Base-by-base conservation (phyloP, 768 basidiomycete species). In the Holtermanniella nyarrowii region DNA sequence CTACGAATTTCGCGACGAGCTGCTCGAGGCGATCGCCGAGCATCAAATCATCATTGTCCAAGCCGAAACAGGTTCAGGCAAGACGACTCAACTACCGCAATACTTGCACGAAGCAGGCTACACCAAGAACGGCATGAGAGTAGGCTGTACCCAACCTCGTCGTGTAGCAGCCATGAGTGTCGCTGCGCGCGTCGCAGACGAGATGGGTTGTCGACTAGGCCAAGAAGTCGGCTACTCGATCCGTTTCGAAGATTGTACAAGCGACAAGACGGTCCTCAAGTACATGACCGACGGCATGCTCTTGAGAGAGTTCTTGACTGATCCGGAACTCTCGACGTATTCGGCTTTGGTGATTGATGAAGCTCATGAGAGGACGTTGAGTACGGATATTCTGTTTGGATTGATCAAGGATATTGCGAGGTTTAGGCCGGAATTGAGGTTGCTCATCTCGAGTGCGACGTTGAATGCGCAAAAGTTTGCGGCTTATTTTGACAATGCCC, bases 271-370 rank as follows among this genome's bases (percentile, higher is more conserved):
- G 3, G 85, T 91, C 42, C 77, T 99, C 65, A 97, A 99, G 74
- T 99, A 99, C 74, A 95, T 99, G 95, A 99, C 95, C 42, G 95
- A 99, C 66, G 95, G 95, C 26, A 97, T 99, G 95, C 77, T 99
- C 23, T 75, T 97, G 42, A 80, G 95, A 64, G 90, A 97, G 72
- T 97, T 97, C 73, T 74, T 99, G 65, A 97, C 95, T 10, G 95
- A 99, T 71, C 95, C 95, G 0, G 88, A 91, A 74, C 73, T 99
- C 49, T 93, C 88, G 13, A 88, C 88, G 3, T 99, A 97, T 69
- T 84, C 89, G 44, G 88, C 84, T 25, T 75, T 99, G 63, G 90
- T 99, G 63, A 97, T 99, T 63, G 95, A 99, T 70, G 95, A 99
- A 72, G 95, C 95, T 5, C 95, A 99, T 69, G 95, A 99, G 73